phyloP scores from a whole-genome alignment of 1,139 yeast species.

The Sugiyamaella sp. region DNA sequence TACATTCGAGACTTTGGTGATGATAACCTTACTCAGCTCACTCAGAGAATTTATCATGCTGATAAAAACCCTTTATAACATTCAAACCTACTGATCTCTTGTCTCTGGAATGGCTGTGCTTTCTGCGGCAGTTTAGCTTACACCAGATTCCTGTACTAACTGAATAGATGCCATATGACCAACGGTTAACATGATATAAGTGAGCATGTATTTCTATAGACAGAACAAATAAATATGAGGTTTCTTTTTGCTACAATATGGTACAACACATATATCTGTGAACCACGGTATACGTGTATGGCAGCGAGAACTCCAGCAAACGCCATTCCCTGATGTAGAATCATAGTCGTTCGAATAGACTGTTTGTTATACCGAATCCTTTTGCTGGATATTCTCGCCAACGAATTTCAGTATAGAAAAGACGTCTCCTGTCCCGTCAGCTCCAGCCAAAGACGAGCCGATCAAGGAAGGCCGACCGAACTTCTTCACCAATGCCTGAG shows the following conservation, averaged over 20 bases:
- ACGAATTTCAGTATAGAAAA: constrained; percentile 13
- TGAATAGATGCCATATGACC: too few relatives aligned
- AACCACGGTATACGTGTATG: too few relatives aligned
- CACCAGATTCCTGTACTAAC: background rate
- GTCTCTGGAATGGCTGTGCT: background rate
- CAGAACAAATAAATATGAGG: too few relatives aligned
- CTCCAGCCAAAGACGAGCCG: constrained; percentile 25
- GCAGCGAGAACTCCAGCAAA: too few relatives aligned
- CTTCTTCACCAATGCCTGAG: constrained; percentile 27
- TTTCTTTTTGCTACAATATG: too few relatives aligned
- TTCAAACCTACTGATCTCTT: constrained; percentile 7
- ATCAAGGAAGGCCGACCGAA: constrained; percentile 28
- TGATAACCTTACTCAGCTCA: constrained; percentile 33
- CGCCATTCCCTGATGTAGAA: too few relatives aligned
- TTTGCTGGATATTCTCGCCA: background rate
- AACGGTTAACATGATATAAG: too few relatives aligned
- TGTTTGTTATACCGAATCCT: background rate
- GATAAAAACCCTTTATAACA: constrained; percentile 21
- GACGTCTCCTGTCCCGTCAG: constrained; percentile 14
- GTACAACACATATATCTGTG: too few relatives aligned
- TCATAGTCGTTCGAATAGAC: too few relatives aligned
- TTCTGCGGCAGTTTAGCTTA: background rate
- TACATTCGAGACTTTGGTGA: constrained; percentile 6
- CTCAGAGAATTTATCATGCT: constrained; percentile 30
- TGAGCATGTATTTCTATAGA: too few relatives aligned